Base-by-base conservation (phyloP, 2,329 filamentous ascomycete species). In the Elsinoe fawcettii region DNA sequence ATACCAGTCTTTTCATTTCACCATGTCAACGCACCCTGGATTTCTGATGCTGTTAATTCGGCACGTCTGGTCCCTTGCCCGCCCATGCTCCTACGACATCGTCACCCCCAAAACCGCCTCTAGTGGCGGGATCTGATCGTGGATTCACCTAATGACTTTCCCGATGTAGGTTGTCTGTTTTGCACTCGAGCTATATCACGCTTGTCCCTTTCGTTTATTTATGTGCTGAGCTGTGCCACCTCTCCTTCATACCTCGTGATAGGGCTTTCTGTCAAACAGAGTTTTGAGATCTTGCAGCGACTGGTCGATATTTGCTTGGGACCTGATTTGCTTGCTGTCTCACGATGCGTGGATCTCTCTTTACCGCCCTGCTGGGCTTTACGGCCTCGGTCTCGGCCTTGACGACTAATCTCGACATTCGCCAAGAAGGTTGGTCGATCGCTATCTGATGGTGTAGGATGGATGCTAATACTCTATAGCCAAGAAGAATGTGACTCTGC, bases 301-400 rank as follows among this genome's bases (percentile, higher is more conserved):
- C 22, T 9, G 12, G 27, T 51, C 25, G 18, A 51, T 25, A 16
- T 51, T 18, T 12, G 8, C 22, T 32, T 30, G 18, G 27, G 4
- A n/a, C 11, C 16, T 43, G 37, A 12, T 43, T 9, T 27, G 36
- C 37, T 9, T 23, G 11, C n/a, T 27, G 20, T 43, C 22, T 44
- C 37, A 56, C n/a, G 7, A 56, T 56, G 54, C 54, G 54, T 56
- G 39, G 39, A 25, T 37, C 43, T 20, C 30, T 56, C 14, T 37
- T 56, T 36, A 56, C 41, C 22, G 54, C 43, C 54, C 37, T 56
- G 37, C 30, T 56, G 37, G 54, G 54, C 36, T 39, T 56, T 16
- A 27, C 54, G 25, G 54, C 41, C 12, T 56, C 54, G 39, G 54
- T 56, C 18, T 46, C 54, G 9, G 54, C 54, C 43, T 43, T 43